Percentiles rank a stretch among this genome's conserved stretches.
Conservation (phyloP, 1,139 yeast species). For the Geotrichum carabidarum region DNA sequence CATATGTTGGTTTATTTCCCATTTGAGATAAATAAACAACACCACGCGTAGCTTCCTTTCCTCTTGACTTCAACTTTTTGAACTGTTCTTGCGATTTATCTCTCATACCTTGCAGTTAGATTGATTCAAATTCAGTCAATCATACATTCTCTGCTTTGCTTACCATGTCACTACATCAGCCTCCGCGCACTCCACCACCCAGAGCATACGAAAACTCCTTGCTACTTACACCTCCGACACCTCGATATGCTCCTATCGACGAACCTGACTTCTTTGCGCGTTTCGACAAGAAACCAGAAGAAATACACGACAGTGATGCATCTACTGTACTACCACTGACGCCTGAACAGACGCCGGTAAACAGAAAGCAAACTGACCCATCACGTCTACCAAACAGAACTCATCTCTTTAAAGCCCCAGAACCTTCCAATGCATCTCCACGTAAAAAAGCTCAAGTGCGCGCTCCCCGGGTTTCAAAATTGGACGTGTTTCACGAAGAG, state of each 20-base stretch:
- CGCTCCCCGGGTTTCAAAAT: background rate
- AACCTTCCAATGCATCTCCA: background rate
- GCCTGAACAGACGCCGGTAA: conserved; percentile 21
- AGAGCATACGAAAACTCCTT: conserved; percentile 15
- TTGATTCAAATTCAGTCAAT: background rate
- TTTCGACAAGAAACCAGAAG: background rate
- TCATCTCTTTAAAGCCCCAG: background rate
- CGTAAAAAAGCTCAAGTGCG: background rate
- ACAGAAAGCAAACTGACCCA: conserved; percentile 2
- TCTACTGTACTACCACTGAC: conserved; percentile 17
- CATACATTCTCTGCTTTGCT: background rate
- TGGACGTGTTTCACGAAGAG: background rate
- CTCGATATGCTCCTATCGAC: conserved; percentile 38
- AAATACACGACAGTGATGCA: background rate
- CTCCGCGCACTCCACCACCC: conserved; percentile 34
- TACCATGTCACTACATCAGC: conserved; percentile 1
- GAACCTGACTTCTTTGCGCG: conserved; percentile 29
- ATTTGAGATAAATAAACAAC: background rate
- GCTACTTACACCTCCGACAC: conserved; percentile 36
- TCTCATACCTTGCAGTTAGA: too few relatives aligned
- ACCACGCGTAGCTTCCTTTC: background rate
- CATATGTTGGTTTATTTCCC: background rate
- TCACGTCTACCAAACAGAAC: background rate
- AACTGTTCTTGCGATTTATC: background rate
- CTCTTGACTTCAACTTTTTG: background rate